These are phyloP conservation scores for Oryza officinalis DNA, from an alignment of 176 grass and related monocot genomes.

Conservation along the genomic window DNA sequence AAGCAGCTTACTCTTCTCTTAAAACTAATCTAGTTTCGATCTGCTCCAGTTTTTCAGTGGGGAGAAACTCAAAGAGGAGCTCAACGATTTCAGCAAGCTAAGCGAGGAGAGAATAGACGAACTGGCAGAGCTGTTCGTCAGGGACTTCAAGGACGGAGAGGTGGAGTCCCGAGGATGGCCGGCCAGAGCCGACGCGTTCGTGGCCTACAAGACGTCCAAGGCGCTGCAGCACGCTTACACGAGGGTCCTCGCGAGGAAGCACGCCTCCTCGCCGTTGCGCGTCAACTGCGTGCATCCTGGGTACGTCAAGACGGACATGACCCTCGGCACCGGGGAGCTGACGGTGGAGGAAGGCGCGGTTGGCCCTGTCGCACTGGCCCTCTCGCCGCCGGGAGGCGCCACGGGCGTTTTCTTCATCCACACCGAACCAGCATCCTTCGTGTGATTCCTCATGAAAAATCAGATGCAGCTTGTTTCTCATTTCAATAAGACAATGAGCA, in stretches of 20 bases:
- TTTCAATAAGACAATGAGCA: no score
- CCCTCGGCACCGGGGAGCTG: conserved; percentile 16
- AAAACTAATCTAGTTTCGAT: neutral
- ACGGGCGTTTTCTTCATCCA: conserved; percentile 40
- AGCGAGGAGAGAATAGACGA: conserved; percentile 24
- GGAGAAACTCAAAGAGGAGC: conserved; percentile 4
- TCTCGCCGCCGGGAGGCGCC: conserved; percentile 39
- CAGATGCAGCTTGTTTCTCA: no score
- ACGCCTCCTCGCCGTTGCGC: conserved; percentile 17
- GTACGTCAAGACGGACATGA: conserved; percentile 58
- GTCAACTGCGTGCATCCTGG: conserved; percentile 56
- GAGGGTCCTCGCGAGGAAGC: conserved; percentile 48
- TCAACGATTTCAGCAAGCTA: neutral
- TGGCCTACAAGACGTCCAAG: conserved; percentile 56
- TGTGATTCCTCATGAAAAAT: neutral
- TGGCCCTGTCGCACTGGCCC: conserved; percentile 27
- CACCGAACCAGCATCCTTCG: conserved; percentile 3
- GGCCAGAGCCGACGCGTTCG: neutral
- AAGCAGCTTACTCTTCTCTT: no score
- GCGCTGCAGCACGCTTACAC: conserved; percentile 38
- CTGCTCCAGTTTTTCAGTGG: conserved; percentile 15
- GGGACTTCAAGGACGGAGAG: conserved; percentile 31
- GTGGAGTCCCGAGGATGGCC: conserved; percentile 38
- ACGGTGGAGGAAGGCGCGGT: conserved; percentile 48
- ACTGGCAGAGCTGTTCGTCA: conserved; percentile 19